These are phyloP conservation scores for Pecoramyces ruminantium DNA, from an alignment of 192 early-diverging fungal species.

Conservation along the genomic window DNA sequence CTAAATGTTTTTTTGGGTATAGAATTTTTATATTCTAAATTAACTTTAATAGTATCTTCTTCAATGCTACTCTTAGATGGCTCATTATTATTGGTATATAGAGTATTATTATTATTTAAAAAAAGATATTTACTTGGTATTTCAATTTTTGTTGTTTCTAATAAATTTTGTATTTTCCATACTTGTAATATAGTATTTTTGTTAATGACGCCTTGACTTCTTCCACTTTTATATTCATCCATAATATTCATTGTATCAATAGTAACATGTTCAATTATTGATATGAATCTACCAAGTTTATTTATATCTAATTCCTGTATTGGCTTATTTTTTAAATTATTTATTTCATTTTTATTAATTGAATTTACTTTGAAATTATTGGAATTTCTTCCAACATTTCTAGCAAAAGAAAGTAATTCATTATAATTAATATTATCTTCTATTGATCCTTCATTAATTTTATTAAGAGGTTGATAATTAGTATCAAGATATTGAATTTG, in stretches of 20 bases:
- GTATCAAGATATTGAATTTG: not conserved
- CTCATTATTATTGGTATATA: too few relatives aligned
- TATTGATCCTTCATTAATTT: not conserved
- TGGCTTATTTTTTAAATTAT: not conserved
- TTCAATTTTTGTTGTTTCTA: not conserved
- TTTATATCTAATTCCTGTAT: not conserved
- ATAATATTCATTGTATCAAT: not conserved
- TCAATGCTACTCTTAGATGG: too few relatives aligned
- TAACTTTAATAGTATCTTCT: not conserved
- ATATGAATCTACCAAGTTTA: not conserved
- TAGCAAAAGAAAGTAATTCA: not conserved
- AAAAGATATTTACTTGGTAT: not conserved
- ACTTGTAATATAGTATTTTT: not conserved
- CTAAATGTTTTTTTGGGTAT: not conserved
- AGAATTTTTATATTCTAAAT: not conserved
- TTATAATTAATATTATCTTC: not conserved
- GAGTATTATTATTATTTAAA: not conserved
- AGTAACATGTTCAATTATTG: not conserved
- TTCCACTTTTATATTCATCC: not conserved
- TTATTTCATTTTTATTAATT: not conserved
- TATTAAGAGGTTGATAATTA: not conserved
- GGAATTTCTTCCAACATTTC: not conserved
- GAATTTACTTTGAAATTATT: not conserved
- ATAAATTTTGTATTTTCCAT: not conserved
- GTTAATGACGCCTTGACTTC: not conserved